Evolutionary conservation across 2,329 filamentous ascomycete species (phyloP), one percentile per base, ranked within the genome.

Genomic region (Pseudocercospora cruenta): DNA sequence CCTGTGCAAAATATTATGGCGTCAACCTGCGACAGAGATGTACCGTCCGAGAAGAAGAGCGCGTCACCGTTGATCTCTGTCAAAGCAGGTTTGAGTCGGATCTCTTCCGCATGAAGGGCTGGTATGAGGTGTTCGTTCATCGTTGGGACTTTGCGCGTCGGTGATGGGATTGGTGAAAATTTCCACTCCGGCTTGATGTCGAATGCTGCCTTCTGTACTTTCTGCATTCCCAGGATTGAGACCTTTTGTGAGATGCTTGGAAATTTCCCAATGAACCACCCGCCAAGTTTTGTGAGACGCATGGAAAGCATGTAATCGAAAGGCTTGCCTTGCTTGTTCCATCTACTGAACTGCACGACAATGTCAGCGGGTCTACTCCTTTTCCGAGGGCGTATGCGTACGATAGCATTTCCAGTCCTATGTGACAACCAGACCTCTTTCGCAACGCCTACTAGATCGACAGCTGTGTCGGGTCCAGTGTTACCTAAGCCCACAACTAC

Each of bases 1-100:
- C 65, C 65, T 14, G 65, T 67, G 58, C 61, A 63, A 39, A 60
- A 61, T 61, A 67, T 67, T 19, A 67, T 64, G 19, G 61, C 45
- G 47, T 64, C 58, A 22, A 67, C 53, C 8, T 62, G 21, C 14
- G 22, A 28, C 2, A 67, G 49, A 3, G 36, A 21, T 9, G 24
- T 22, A 57, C 65, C 65, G 28, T 63, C 58, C 4, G 65, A 45
- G 21, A 67, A 60, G 3, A 51, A 26, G 12, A 64, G 36, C 1
- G 22, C 57, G 39, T 26, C 28, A 26, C 55, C 51, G 36, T 47
- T 19, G 26, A 67, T 55, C 39, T 55, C 33, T 33, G 49, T 43
- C 9, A 67, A 33, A 9, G 43, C 65, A n/a, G 61, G 61, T 39
- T 49, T 60, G 33, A 62, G 61, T 19, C 51, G 24, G 4, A 61